Conservation (phyloP, 2,329 filamentous ascomycete genomes). For the Chaetomiaceae sp. region DNA sequence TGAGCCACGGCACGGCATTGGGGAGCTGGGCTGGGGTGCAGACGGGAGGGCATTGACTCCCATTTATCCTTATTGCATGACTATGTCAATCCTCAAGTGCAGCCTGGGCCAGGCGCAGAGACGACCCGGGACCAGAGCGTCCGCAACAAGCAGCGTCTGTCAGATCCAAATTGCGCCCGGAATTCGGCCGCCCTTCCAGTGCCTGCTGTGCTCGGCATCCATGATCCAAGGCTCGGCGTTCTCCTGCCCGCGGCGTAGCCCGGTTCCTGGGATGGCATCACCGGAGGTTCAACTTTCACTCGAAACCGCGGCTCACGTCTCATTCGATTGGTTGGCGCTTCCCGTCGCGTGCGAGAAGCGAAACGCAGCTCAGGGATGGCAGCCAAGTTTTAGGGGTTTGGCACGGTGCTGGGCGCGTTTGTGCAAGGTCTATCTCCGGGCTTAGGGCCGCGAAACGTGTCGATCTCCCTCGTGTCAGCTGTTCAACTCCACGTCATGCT, state of each 20-base stretch:
- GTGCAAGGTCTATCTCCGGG: too few species aligned
- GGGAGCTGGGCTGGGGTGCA: background rate
- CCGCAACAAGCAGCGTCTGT: background rate
- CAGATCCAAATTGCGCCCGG: constrained; percentile 1
- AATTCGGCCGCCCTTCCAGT: background rate
- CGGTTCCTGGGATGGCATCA: constrained; percentile 2
- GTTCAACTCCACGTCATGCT: background rate
- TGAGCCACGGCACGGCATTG: background rate
- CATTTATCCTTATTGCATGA: constrained; percentile 13
- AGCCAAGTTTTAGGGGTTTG: too few species aligned
- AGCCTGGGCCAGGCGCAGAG: background rate
- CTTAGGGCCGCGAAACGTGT: background rate
- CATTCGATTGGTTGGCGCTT: background rate
- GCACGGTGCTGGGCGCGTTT: too few species aligned
- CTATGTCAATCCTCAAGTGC: background rate
- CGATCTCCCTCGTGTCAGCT: background rate
- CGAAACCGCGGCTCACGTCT: too few species aligned
- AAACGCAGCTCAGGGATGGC: background rate
- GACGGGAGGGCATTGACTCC: background rate
- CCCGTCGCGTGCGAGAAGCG: background rate
- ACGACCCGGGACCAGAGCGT: constrained; percentile 3
- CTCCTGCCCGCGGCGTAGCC: background rate
- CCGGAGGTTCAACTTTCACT: too few species aligned
- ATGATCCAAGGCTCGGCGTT: too few species aligned
- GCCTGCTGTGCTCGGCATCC: background rate